Evolutionary conservation across 1,284 basidiomycete genomes (phyloP).

Genomic region (Trichosporon sp.): DNA sequence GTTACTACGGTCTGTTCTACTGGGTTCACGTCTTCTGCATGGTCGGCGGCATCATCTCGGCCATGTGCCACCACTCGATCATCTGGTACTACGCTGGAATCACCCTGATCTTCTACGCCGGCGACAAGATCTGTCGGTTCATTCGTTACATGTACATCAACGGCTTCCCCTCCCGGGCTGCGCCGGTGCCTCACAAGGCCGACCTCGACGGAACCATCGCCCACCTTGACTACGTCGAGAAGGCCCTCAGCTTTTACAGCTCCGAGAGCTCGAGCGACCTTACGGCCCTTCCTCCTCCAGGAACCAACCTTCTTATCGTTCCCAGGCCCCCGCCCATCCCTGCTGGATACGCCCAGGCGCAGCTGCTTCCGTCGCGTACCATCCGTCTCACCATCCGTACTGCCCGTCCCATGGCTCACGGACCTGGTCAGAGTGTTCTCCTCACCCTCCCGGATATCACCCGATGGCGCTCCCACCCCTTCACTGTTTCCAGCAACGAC

Average conservation of each 20-base stretch:
- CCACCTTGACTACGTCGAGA: conserved; percentile 8
- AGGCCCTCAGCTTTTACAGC: conserved; percentile 5
- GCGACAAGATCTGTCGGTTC: conserved; percentile 61
- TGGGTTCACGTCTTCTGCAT: conserved; percentile 64
- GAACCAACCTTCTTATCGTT: conserved; percentile 8
- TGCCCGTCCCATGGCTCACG: conserved; percentile 62
- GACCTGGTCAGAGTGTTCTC: conserved; percentile 62
- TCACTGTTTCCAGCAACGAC: conserved; percentile 69
- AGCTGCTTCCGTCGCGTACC: conserved; percentile 71
- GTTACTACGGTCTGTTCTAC: conserved; percentile 74
- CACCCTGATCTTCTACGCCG: conserved; percentile 63
- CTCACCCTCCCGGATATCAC: conserved; percentile 68
- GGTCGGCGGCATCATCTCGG: conserved; percentile 52
- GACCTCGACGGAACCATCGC: background rate
- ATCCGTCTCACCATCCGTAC: conserved; percentile 68
- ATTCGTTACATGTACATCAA: conserved; percentile 64
- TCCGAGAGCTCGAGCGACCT: background rate
- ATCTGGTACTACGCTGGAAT: conserved; percentile 58
- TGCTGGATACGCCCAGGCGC: conserved; percentile 62
- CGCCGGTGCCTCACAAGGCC: conserved; percentile 1
- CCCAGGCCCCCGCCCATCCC: conserved; percentile 31
- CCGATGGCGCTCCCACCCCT: conserved; percentile 69
- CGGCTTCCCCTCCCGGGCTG: conserved; percentile 47
- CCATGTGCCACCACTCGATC: conserved; percentile 63
- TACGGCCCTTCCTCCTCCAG: background rate